phyloP scores from a whole-genome alignment of 768 basidiomycete species.

The Mycena capillaripes region DNA sequence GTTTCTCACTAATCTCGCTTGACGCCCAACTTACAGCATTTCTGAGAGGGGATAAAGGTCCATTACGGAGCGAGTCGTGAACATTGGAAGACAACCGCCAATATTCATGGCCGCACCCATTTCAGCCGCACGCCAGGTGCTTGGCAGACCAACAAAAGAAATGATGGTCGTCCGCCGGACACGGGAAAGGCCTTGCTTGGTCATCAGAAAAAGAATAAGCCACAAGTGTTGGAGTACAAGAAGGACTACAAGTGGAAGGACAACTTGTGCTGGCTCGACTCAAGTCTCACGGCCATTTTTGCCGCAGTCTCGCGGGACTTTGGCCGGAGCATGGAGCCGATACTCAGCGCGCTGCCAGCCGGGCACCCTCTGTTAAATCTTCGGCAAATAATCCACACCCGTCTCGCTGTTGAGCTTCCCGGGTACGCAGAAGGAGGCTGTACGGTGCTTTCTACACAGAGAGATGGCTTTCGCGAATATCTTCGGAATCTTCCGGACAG shows the following conservation, averaged over 20 bases:
- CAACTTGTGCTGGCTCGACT: constrained; percentile 15
- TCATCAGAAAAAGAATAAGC: not conserved
- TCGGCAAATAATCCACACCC: not conserved
- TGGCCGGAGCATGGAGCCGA: not conserved
- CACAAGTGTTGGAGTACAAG: not conserved
- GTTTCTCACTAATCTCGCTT: not conserved
- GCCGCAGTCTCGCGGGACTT: not conserved
- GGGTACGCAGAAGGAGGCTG: constrained; percentile 1
- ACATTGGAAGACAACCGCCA: not conserved
- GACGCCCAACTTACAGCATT: not conserved
- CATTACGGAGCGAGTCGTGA: not conserved
- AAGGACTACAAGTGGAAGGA: not conserved
- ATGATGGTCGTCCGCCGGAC: not conserved
- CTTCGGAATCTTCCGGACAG: not conserved
- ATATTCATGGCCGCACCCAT: not conserved
- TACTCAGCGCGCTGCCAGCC: not conserved
- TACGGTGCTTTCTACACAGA: not conserved
- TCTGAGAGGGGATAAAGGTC: not conserved
- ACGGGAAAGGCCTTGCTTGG: not conserved
- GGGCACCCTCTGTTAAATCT: not conserved
- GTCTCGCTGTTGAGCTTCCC: not conserved
- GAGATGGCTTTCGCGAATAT: constrained; percentile 14
- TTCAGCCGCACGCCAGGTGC: not conserved
- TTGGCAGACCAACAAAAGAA: not conserved
- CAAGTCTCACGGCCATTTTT: not conserved